Evolutionary conservation across 495 filamentous ascomycete genomes (phyloP), one percentile per base, ranked within the genome.

Genomic region (Lichina pygmaea): DNA sequence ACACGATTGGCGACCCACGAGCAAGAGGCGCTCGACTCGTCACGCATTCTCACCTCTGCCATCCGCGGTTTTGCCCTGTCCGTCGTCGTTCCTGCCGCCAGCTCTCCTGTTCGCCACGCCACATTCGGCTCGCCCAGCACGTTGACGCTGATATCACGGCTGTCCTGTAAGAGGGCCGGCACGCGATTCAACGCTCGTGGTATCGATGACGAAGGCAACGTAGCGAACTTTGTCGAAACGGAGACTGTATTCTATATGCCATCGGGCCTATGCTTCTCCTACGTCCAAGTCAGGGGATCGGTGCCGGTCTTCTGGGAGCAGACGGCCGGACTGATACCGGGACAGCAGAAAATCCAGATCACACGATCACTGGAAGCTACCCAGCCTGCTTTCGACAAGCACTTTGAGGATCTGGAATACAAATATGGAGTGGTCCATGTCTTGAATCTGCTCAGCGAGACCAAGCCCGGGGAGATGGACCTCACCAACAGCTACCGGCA

Each of bases 251-350:
- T 71, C 53, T 91, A 80, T 78, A 76, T 73, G 46, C 77, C 74
- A 0, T 68, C 75, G 33, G 68, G 66, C 7, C 62, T 91, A 31
- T 75, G 78, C 34, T 95, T 95, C 55, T 95, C 91, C 8, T 97
- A 95, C 57, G 83, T 74, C 15, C 89, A 97, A 57, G 70, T 89
- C 34, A 68, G 89, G 48, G 89, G 89, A 40, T 93, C 83, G 6
- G 81, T 97, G 15, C 89, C 89, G 0, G 67, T 95, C 6, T 97
- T 97, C 57, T 97, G 89, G 89, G 89, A 97, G 58, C 91, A 95
- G 57, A 68, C 75, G 41, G 68, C 84, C 4, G 85, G 83, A 10
- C 68, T 95, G 30, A 62, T 95, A 39, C 91, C 89, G 3, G 79
- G 78, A 9, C 86, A 95, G 55, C 91, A 95, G 53, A 95, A 94